phyloP scores from a whole-genome alignment of 768 basidiomycete genomes.

The Xerocomellus dryophilus region DNA sequence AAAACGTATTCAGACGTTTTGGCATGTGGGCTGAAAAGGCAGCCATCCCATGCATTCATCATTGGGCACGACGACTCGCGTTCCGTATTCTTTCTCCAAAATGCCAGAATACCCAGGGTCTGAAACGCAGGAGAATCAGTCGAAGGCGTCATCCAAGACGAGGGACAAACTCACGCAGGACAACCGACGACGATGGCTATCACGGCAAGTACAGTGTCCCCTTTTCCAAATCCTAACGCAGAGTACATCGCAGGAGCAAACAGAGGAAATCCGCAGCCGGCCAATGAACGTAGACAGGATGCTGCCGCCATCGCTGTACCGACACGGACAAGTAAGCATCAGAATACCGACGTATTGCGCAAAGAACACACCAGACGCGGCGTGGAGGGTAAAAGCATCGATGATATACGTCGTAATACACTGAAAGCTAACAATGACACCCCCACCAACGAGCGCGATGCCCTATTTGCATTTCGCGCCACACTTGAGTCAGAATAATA shows the following conservation, averaged over 20 bases:
- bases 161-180: slow-evolving; percentile 37
- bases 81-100: slow-evolving; percentile 49
- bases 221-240: slow-evolving; percentile 66
- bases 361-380: slow-evolving; percentile 54
- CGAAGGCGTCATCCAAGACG: background rate
- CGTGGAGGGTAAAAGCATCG: slow-evolving; percentile 61
- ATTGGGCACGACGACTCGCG: slow-evolving; percentile 40
- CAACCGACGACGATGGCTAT: slow-evolving; percentile 58
- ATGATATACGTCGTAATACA: slow-evolving; percentile 65
- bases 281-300: slow-evolving; percentile 57
- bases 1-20: background rate
- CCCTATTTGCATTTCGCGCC: slow-evolving; percentile 39
- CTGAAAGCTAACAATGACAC: slow-evolving; percentile 59
- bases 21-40: background rate
- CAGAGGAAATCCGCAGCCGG: slow-evolving; percentile 76
- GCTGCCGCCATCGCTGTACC: slow-evolving; percentile 60
- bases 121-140: slow-evolving; percentile 37
- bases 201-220: slow-evolving; percentile 60
- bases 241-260: slow-evolving; percentile 70
- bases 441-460: slow-evolving; percentile 52
- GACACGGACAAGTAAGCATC: background rate
- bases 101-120: slow-evolving; percentile 43
- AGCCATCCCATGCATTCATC: background rate
- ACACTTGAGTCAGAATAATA: background rate
- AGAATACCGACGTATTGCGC: background rate